These are phyloP conservation scores for Cryptococcus sp. DNA, from an alignment of 1,284 basidiomycete genomes.

Conservation along the genomic window DNA sequence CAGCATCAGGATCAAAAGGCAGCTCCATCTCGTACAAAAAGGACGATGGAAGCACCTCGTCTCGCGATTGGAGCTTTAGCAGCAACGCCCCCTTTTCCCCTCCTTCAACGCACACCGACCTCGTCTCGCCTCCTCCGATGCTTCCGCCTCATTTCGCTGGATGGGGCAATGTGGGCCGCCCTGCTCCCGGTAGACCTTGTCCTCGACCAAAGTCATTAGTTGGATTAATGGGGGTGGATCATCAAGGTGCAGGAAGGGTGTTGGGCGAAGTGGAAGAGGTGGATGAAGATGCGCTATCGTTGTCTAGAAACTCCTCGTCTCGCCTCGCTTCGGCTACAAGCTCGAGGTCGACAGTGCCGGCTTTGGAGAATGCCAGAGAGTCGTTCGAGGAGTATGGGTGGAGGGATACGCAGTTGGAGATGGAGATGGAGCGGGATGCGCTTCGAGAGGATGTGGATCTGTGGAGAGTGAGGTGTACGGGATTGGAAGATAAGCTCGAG, in stretches of 20 bases:
- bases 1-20: slow-evolving; percentile 12
- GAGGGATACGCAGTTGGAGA: slow-evolving; percentile 22
- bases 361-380: background rate
- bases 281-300: slow-evolving; percentile 23
- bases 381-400: slow-evolving; percentile 4
- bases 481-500: slow-evolving; percentile 33
- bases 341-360: background rate
- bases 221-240: slow-evolving; percentile 19
- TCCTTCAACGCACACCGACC: background rate
- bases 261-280: slow-evolving; percentile 36
- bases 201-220: slow-evolving; percentile 34
- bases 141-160: slow-evolving; percentile 12
- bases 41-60: slow-evolving; percentile 22
- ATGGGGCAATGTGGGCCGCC: slow-evolving; percentile 12
- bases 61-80: slow-evolving; percentile 19
- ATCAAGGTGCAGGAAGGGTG: slow-evolving; percentile 22
- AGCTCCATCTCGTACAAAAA: slow-evolving; percentile 42
- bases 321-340: background rate
- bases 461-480: slow-evolving; percentile 34
- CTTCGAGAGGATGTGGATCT: slow-evolving; percentile 38
- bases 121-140: slow-evolving; percentile 8
- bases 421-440: slow-evolving; percentile 40
- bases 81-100: slow-evolving; percentile 5
- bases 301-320: background rate
- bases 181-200: slow-evolving; percentile 19